A percentile compares a stretch with the other conserved stretches of the same genome.
Evolutionary conservation across 2,329 filamentous ascomycete species (phyloP).

Genomic region (Cordyceps tenuipes): DNA sequence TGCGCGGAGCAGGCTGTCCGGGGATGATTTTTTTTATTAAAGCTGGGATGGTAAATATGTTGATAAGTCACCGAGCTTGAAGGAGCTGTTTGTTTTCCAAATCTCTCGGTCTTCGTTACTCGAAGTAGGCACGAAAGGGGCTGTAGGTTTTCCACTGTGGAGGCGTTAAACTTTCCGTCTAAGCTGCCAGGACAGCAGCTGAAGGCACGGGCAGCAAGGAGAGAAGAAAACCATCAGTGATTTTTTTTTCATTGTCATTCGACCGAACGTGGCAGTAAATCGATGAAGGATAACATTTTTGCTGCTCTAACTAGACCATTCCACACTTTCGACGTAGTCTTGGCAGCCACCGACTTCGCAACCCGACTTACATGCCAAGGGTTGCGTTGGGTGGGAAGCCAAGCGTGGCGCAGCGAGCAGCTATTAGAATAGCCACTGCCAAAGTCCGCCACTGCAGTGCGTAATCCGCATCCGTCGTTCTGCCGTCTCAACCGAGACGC

Average conservation of each 20-base stretch:
- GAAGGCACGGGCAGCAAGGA: background rate
- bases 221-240: background rate
- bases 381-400: conserved; percentile 14
- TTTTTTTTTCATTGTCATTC: background rate
- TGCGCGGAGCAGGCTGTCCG: too few species aligned
- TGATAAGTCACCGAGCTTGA: too few species aligned
- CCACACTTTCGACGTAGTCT: background rate
- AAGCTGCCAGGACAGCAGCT: background rate
- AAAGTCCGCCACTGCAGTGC: conserved; percentile 5
- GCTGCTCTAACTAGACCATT: background rate
- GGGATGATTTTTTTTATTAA: too few species aligned
- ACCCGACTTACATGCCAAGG: background rate
- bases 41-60: too few species aligned
- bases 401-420: conserved; percentile 27
- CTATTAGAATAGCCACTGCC: conserved; percentile 5
- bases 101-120: too few species aligned
- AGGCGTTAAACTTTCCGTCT: background rate
- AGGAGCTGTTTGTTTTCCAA: too few species aligned
- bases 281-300: background rate
- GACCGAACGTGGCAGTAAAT: background rate
- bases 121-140: too few species aligned
- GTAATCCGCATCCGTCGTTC: conserved; percentile 10
- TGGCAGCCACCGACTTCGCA: background rate
- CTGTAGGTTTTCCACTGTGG: background rate
- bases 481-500: conserved; percentile 3